Evolutionary conservation across 2,329 filamentous ascomycete species (phyloP).

Genomic region (Aspergillus fijiensis): DNA sequence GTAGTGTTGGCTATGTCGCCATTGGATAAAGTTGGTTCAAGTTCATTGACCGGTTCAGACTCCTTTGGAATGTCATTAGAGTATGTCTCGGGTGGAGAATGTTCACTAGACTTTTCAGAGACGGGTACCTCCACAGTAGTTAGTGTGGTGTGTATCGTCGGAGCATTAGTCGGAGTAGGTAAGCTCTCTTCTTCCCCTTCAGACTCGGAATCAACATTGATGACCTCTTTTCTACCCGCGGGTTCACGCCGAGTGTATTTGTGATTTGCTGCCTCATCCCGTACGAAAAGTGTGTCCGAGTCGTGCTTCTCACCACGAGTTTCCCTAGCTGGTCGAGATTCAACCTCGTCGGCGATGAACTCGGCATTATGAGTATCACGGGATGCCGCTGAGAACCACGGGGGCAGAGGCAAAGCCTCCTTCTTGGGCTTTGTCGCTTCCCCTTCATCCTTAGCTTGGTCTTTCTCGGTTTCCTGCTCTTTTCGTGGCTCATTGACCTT

Average conservation of each 20-base stretch:
- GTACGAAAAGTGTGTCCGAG: constrained; percentile 29
- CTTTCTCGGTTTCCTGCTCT: constrained; percentile 54
- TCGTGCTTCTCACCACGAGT: constrained; percentile 22
- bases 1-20: not conserved
- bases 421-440: constrained; percentile 37
- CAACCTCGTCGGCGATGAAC: constrained; percentile 31
- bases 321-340: constrained; percentile 25
- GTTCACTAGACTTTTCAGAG: not conserved
- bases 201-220: constrained; percentile 31
- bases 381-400: constrained; percentile 47
- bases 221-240: constrained; percentile 28
- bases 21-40: constrained; percentile 16
- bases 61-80: not conserved
- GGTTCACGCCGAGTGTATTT: constrained; percentile 43
- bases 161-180: not conserved
- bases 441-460: constrained; percentile 64
- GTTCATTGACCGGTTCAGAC: constrained; percentile 20
- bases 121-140: not conserved
- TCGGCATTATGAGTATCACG: constrained; percentile 25
- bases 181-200: constrained; percentile 9
- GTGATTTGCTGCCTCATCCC: constrained; percentile 33
- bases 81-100: not conserved
- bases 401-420: constrained; percentile 40
- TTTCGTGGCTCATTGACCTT: constrained; percentile 37
- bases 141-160: not conserved